Percentiles rank a stretch among this genome's conserved stretches.
These are phyloP conservation scores for Pyrenopolyporus hunteri DNA, from an alignment of 495 filamentous ascomycete genomes.

Conservation along the genomic window DNA sequence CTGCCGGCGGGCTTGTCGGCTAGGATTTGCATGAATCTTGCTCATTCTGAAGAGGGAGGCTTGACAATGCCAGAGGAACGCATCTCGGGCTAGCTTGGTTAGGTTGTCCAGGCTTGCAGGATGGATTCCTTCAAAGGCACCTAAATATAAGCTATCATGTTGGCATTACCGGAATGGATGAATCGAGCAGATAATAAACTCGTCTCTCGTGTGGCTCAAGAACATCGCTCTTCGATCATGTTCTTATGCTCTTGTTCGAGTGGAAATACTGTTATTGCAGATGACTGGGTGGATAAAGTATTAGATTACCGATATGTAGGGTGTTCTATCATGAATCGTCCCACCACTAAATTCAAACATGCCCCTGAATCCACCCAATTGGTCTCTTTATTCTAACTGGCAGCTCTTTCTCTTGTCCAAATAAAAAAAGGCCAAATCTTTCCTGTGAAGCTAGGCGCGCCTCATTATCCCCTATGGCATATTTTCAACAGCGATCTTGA, in stretches of 20 bases:
- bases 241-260: no score
- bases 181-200: neutral
- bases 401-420: slow-evolving; percentile 30
- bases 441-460: slow-evolving; percentile 26
- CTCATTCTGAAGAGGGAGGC: neutral
- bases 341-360: slow-evolving; percentile 29
- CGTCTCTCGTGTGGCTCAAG: no score
- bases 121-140: neutral
- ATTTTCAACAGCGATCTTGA: slow-evolving; percentile 15
- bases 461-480: slow-evolving; percentile 7
- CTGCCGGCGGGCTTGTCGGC: neutral
- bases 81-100: neutral
- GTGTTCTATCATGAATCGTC: slow-evolving; percentile 38
- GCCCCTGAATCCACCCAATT: slow-evolving; percentile 10
- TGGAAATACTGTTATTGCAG: neutral
- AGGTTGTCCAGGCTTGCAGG: neutral
- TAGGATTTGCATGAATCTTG: neutral
- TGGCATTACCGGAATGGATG: neutral
- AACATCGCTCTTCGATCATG: no score
- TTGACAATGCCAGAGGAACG: neutral
- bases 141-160: slow-evolving; percentile 5
- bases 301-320: slow-evolving; percentile 39
- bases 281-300: slow-evolving; percentile 29
- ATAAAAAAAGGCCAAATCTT: slow-evolving; percentile 11
- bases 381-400: slow-evolving; percentile 29